Percentiles rank a stretch among this genome's conserved stretches.
These are phyloP conservation scores for Boletus rubropictus DNA, from an alignment of 768 basidiomycete species.

Conservation along the genomic window DNA sequence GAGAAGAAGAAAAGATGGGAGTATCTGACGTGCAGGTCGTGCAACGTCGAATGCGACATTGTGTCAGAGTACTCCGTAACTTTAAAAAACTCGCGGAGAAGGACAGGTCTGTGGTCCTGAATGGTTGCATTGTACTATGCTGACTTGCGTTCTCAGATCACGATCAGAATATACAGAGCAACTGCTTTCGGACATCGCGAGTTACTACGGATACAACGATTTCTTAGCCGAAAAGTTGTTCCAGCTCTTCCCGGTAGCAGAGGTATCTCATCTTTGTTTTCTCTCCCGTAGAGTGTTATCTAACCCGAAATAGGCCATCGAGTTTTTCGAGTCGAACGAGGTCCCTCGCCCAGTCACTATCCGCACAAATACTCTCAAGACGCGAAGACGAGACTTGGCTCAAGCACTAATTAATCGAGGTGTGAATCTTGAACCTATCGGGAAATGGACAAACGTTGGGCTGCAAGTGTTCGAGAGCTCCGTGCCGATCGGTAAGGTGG, in stretches of 20 bases:
- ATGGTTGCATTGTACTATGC: constrained; percentile 1
- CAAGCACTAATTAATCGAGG: constrained; percentile 92
- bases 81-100: constrained; percentile 64
- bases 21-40: constrained; percentile 72
- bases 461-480: constrained; percentile 97
- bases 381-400: constrained; percentile 88
- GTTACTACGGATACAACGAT: constrained; percentile 96
- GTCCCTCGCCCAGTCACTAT: constrained; percentile 94
- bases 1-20: constrained; percentile 61
- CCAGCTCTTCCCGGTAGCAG: constrained; percentile 85
- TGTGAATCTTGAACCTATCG: constrained; percentile 95
- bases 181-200: constrained; percentile 81
- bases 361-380: constrained; percentile 93
- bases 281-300: neutral
- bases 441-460: constrained; percentile 99
- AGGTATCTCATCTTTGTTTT: constrained; percentile 46
- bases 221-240: constrained; percentile 94
- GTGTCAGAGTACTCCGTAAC: constrained; percentile 63
- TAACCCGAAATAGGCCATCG: constrained; percentile 63
- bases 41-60: constrained; percentile 74
- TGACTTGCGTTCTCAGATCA: constrained; percentile 44
- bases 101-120: constrained; percentile 43
- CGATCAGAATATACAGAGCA: constrained; percentile 89
- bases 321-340: constrained; percentile 98
- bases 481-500: constrained; percentile 75